These are phyloP conservation scores for Glonium stellatum DNA, from an alignment of 495 filamentous ascomycete genomes.

Conservation along the genomic window DNA sequence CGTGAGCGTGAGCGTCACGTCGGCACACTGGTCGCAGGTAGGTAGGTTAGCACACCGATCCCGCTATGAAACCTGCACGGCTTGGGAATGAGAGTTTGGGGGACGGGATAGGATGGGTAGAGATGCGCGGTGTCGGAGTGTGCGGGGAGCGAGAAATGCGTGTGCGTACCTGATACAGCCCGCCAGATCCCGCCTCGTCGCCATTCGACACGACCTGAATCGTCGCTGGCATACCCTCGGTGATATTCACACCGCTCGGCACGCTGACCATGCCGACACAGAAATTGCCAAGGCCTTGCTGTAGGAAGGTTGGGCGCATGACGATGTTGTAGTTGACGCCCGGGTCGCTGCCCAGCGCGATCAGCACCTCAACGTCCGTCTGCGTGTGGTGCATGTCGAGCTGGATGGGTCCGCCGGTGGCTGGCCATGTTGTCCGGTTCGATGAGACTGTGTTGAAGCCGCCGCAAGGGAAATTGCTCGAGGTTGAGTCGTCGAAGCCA, in stretches of 20 bases:
- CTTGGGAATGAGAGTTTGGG: too few relatives aligned
- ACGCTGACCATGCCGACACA: conserved; percentile 46
- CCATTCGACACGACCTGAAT: conserved; percentile 53
- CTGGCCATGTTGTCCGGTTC: conserved; percentile 47
- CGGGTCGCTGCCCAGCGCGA: conserved; percentile 49
- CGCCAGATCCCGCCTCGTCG: conserved; percentile 23
- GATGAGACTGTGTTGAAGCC: conserved; percentile 43
- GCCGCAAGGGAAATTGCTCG: conserved; percentile 53
- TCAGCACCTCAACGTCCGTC: conserved; percentile 49
- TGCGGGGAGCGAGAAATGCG: too few relatives aligned
- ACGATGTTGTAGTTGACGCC: conserved; percentile 49
- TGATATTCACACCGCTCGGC: conserved; percentile 34
- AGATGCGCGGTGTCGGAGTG: too few relatives aligned
- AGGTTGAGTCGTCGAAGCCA: conserved; percentile 47
- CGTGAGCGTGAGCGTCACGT: conserved; percentile 49
- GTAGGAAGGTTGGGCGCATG: conserved; percentile 43
- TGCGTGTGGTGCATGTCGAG: conserved; percentile 51
- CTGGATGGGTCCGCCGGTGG: conserved; percentile 45
- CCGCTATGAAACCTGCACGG: too few relatives aligned
- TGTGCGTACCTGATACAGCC: conserved; percentile 29
- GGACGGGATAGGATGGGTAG: not conserved
- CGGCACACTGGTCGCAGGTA: conserved; percentile 51
- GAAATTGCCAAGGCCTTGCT: conserved; percentile 50
- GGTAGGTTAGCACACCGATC: not conserved
- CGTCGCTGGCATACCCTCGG: conserved; percentile 54